phyloP scores from a whole-genome alignment of 139 green algal species.

The Coccomyxa sp. region DNA sequence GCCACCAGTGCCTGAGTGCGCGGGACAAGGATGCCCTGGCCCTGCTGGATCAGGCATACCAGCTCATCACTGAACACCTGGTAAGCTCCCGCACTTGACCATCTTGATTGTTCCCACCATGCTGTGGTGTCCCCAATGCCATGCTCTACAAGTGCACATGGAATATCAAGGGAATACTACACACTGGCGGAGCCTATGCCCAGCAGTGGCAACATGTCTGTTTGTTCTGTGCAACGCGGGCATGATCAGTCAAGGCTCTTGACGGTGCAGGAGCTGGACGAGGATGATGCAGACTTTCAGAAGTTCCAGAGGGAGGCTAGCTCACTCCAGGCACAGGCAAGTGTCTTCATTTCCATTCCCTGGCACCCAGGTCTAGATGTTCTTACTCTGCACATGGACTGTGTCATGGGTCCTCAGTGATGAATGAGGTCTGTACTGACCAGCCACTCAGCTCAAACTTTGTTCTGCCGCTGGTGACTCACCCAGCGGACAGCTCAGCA shows the following conservation, averaged over 20 bases:
- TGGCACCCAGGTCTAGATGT: too few relatives aligned
- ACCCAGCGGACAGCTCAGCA: too few relatives aligned
- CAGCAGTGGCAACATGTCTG: background rate
- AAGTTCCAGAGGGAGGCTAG: background rate
- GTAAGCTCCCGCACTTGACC: background rate
- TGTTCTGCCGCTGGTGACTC: too few relatives aligned
- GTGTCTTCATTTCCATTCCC: background rate
- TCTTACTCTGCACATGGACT: too few relatives aligned
- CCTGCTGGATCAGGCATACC: conserved; percentile 1
- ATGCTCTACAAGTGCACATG: too few relatives aligned
- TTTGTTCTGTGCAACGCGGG: too few relatives aligned
- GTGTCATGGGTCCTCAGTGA: too few relatives aligned
- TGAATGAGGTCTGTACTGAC: too few relatives aligned
- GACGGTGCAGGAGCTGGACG: background rate
- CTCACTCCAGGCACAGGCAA: conserved; percentile 8
- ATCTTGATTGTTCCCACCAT: background rate
- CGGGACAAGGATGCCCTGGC: conserved; percentile 8
- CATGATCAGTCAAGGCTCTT: background rate
- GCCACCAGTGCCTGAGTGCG: background rate
- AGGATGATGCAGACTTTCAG: conserved; percentile 10
- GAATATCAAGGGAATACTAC: too few relatives aligned
- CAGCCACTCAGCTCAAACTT: background rate
- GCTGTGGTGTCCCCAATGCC: too few relatives aligned
- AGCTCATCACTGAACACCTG: conserved; percentile 2
- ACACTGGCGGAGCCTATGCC: too few relatives aligned